phyloP scores from a whole-genome alignment of 2,329 filamentous ascomycete species.

The Domatiomyces catenatus region DNA sequence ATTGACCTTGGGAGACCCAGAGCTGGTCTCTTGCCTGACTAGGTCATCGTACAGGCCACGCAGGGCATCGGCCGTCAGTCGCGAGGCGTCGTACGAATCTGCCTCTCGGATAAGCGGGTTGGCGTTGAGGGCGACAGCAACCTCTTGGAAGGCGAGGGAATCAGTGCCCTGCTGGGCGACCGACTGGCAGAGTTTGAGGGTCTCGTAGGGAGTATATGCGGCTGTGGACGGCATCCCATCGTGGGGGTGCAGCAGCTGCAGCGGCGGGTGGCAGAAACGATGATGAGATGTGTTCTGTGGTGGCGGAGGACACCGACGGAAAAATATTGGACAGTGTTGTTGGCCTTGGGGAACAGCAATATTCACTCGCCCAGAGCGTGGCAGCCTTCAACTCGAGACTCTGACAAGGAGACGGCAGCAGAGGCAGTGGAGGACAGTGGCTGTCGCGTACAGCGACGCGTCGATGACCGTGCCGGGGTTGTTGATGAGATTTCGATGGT shows the following conservation, averaged over 20 bases:
- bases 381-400: not conserved
- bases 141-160: conserved; percentile 50
- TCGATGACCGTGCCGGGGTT: not conserved
- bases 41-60: conserved; percentile 63
- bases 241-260: conserved; percentile 3
- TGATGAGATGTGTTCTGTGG: not conserved
- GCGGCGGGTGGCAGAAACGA: not conserved
- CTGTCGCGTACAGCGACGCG: not conserved
- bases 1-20: conserved; percentile 21
- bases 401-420: not conserved
- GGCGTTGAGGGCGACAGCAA: conserved; percentile 58
- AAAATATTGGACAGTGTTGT: not conserved
- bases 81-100: conserved; percentile 54
- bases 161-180: conserved; percentile 53
- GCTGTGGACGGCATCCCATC: conserved; percentile 44
- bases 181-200: conserved; percentile 69
- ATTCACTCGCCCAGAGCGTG: not conserved
- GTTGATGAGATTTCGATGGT: not conserved
- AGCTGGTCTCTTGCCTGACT: conserved; percentile 50
- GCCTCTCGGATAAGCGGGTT: conserved; percentile 59
- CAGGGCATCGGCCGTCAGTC: conserved; percentile 63
- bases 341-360: too few relatives aligned
- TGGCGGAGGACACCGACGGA: too few relatives aligned
- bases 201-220: conserved; percentile 71
- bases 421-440: not conserved